A percentile compares a stretch with the other conserved stretches of the same genome.
phyloP scores from a whole-genome alignment of 2,329 filamentous ascomycete genomes.

The Hymenoscyphus salicellus region DNA sequence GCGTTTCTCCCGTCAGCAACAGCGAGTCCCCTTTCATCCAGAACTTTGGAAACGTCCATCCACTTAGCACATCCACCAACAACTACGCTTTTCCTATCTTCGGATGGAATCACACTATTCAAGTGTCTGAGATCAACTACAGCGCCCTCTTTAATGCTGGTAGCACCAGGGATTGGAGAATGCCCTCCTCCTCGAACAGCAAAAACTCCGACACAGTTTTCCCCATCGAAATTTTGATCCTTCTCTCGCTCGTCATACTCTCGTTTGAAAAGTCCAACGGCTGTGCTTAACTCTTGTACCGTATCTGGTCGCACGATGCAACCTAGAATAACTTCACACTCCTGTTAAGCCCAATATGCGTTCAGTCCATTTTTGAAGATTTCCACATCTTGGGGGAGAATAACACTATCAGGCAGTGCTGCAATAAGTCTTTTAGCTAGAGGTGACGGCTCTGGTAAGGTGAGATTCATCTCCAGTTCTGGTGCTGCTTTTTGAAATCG shows the following conservation, averaged over 20 bases:
- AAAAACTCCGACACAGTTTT: constrained; percentile 37
- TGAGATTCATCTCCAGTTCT: no score
- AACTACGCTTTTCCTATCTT: constrained; percentile 28
- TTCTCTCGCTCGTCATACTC: background rate
- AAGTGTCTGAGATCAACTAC: constrained; percentile 44
- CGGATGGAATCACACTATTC: constrained; percentile 12
- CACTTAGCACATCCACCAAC: constrained; percentile 11
- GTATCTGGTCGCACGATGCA: background rate
- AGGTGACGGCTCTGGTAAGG: background rate
- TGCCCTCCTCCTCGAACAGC: constrained; percentile 57
- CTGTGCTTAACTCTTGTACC: background rate
- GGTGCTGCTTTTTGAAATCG: no score
- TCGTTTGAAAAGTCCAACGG: background rate
- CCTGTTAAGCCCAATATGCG: background rate
- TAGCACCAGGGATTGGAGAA: constrained; percentile 49
- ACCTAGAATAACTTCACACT: background rate
- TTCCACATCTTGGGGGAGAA: background rate
- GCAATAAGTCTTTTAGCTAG: background rate
- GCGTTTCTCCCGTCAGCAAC: constrained; percentile 12
- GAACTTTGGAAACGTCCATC: constrained; percentile 7
- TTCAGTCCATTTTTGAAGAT: background rate
- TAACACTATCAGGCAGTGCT: background rate
- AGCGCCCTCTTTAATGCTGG: constrained; percentile 46
- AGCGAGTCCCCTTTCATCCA: constrained; percentile 8
- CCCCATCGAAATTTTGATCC: background rate